phyloP scores from a whole-genome alignment of 2,329 filamentous ascomycete species.

The Colletotrichum godetiae region DNA sequence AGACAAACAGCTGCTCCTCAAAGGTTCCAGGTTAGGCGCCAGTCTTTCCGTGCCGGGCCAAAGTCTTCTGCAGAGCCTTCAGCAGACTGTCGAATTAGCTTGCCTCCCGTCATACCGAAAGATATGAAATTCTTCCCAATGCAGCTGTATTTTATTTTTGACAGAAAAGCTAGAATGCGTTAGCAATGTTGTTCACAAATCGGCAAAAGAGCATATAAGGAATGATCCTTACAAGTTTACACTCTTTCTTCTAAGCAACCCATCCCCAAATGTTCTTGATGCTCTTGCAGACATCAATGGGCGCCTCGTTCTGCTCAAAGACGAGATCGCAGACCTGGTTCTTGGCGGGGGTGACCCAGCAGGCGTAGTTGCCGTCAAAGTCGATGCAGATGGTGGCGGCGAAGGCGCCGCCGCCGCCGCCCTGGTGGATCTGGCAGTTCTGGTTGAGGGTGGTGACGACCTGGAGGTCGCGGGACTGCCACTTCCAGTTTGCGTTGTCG shows the following conservation, averaged over 20 bases:
- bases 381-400: conserved; percentile 13
- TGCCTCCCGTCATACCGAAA: no score
- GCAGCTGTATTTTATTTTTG: no score
- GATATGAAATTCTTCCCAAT: no score
- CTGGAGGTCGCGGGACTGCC: conserved; percentile 8
- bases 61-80: no score
- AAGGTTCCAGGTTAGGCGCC: no score
- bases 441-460: conserved; percentile 1
- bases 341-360: conserved; percentile 2
- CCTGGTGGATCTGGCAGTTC: conserved; percentile 15
- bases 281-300: not conserved
- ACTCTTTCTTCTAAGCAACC: conserved; percentile 21
- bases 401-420: conserved; percentile 13
- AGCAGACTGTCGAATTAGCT: no score
- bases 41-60: no score
- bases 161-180: no score
- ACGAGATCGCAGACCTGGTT: conserved; percentile 20
- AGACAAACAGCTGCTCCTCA: no score
- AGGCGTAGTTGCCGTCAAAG: conserved; percentile 7
- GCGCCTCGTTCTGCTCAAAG: conserved; percentile 6
- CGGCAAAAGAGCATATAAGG: no score
- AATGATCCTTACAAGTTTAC: no score
- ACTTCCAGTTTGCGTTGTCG: conserved; percentile 4
- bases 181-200: no score
- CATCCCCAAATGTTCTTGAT: conserved; percentile 17